These are phyloP conservation scores for Corymbia citriodora DNA, from an alignment of 441 rosid species.

Conservation along the genomic window DNA sequence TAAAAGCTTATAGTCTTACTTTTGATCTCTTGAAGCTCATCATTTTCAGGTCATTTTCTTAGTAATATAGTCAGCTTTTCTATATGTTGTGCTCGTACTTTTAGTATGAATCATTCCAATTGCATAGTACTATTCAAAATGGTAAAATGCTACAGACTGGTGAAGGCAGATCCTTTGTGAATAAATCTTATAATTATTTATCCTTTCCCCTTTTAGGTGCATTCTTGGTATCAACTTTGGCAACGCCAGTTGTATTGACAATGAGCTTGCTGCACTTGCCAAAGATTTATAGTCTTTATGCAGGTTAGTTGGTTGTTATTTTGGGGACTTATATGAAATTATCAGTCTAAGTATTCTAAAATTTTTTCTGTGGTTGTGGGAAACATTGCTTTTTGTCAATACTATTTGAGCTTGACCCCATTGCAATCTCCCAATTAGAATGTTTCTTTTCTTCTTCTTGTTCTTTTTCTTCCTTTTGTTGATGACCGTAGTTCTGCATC, in stretches of 20 bases:
- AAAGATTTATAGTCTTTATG: conserved; percentile 60
- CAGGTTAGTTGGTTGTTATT: conserved; percentile 36
- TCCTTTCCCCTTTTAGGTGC: conserved; percentile 42
- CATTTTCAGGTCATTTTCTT: not conserved
- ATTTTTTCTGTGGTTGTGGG: not conserved
- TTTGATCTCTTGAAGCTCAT: not conserved
- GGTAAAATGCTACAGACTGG: not conserved
- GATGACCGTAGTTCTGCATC: not conserved
- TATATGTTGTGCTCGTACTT: not conserved
- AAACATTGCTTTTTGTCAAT: not conserved
- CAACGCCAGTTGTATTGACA: conserved; percentile 49
- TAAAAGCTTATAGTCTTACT: not conserved
- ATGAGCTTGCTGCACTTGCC: conserved; percentile 58
- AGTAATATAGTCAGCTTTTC: not conserved
- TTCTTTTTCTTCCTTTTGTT: not conserved
- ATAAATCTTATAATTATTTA: not conserved
- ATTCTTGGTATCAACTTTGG: conserved; percentile 58
- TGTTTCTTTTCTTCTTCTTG: not conserved
- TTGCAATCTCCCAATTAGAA: not conserved
- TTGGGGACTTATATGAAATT: not conserved
- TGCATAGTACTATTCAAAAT: not conserved
- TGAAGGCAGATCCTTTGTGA: not conserved
- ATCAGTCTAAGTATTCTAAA: not conserved
- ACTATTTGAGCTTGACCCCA: not conserved
- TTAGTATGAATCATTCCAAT: not conserved